phyloP scores from a whole-genome alignment of 441 rosid genomes.

The Croton laevigatus region DNA sequence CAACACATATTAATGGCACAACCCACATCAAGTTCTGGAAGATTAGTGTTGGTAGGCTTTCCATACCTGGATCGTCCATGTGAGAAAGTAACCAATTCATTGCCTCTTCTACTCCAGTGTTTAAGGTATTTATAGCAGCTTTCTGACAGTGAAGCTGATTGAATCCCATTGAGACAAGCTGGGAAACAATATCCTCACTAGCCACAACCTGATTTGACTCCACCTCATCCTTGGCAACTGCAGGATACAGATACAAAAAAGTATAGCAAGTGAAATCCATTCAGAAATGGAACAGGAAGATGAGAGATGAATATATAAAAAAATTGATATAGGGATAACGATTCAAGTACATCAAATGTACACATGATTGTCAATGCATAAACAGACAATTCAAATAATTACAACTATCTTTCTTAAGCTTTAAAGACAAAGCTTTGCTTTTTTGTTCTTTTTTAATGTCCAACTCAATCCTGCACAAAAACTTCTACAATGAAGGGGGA shows the following conservation, averaged over 20 bases:
- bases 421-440: too few relatives aligned
- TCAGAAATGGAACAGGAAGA: background rate
- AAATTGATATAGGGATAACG: background rate
- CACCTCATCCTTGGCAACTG: slow-evolving; percentile 50
- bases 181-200: slow-evolving; percentile 77
- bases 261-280: background rate
- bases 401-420: background rate
- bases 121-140: slow-evolving; percentile 82
- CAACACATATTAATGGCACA: too few relatives aligned
- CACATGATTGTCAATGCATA: background rate
- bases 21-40: too few relatives aligned
- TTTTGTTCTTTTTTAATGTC: background rate
- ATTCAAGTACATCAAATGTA: background rate
- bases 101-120: slow-evolving; percentile 90
- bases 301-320: background rate
- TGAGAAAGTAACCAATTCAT: slow-evolving; percentile 95
- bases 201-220: slow-evolving; percentile 61
- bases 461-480: background rate
- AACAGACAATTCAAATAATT: background rate
- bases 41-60: too few relatives aligned
- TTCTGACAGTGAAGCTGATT: slow-evolving; percentile 84
- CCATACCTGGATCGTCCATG: slow-evolving; percentile 89
- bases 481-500: background rate
- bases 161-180: slow-evolving; percentile 93
- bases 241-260: slow-evolving; percentile 1